These are phyloP conservation scores for Auxenochlorella pyrenoidosa DNA, from an alignment of 139 green algal genomes.

Conservation along the genomic window DNA sequence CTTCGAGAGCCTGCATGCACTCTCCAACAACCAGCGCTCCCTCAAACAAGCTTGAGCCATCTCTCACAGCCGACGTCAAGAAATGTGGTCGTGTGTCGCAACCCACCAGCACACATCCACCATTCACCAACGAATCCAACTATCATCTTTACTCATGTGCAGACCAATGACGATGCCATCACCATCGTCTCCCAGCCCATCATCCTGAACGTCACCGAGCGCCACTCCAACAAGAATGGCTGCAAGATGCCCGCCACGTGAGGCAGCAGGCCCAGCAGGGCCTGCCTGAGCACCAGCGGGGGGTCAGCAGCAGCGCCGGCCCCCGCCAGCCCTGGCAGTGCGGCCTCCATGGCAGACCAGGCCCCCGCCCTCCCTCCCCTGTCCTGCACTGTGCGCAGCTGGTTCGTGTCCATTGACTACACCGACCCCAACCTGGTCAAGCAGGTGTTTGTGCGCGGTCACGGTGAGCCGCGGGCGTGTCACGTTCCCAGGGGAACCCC, in stretches of 20 bases:
- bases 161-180: conserved; percentile 45
- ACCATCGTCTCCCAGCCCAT: conserved; percentile 25
- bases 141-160: neutral
- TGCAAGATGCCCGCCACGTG: conserved; percentile 47
- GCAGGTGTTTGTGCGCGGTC: conserved; percentile 31
- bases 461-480: conserved; percentile 21
- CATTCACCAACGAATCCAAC: too few relatives aligned
- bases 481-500: too few relatives aligned
- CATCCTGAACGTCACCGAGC: conserved; percentile 37
- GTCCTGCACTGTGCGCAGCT: neutral
- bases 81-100: too few relatives aligned
- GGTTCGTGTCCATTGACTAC: conserved; percentile 37
- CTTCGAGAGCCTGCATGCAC: too few relatives aligned
- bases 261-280: neutral
- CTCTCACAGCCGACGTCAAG: too few relatives aligned
- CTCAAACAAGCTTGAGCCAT: too few relatives aligned
- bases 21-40: too few relatives aligned
- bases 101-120: too few relatives aligned
- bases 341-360: too few relatives aligned
- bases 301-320: neutral
- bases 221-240: conserved; percentile 35
- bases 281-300: too few relatives aligned
- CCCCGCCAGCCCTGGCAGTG: too few relatives aligned
- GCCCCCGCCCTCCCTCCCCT: too few relatives aligned
- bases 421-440: conserved; percentile 37